Evolutionary conservation across 2,329 filamentous ascomycete genomes (phyloP), one percentile per base, ranked within the genome.

Genomic region (Incumbomyces lentus): DNA sequence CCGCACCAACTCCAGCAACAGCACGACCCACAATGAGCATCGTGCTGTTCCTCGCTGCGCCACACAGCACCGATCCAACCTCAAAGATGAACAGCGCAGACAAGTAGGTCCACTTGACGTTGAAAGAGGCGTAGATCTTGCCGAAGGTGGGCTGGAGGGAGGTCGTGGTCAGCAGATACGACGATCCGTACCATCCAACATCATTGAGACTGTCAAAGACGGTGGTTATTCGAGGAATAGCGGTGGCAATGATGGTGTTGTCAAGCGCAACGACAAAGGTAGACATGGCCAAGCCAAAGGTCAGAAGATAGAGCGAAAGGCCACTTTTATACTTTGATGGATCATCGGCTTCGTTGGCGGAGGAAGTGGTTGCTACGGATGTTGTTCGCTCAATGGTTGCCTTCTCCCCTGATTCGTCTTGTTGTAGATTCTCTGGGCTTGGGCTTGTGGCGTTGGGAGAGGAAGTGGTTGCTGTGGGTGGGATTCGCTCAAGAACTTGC

Each of bases 1-100:
- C 51, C 1, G 56, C 54, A n/a, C 59, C 59, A 10, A 55, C 47
- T 8, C 59, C 58, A 13, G 59, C 58, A 6, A 61, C 49, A 2
- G 57, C 59, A n/a, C 59, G 57, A 10, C 58, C 59, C 18, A 59
- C 40, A 32, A 61, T 61, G 22, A 61, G 50, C 49, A 55, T 54
- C 1, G 44, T 47, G 11, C 58, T 60, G 36, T 51, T 54, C 11
- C 45, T 44, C 1, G 59, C 58, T 1, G 51, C 55, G 30, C 53
- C 52, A 42, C 51, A 66, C 29, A 61, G 18, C 6, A 59, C 51
- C 5, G 57, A 58, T 10, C 59, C 57, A 17, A 57, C 40, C 45
- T 55, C 55, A 38, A 58, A 58, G 30, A 58, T 56, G 36, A 52
- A 32, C 11, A 58, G 39, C 1, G 56, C 55, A 13, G 46, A 10